Conservation (phyloP, 164 flowering plant genomes). For the Liquidambar formosana region DNA sequence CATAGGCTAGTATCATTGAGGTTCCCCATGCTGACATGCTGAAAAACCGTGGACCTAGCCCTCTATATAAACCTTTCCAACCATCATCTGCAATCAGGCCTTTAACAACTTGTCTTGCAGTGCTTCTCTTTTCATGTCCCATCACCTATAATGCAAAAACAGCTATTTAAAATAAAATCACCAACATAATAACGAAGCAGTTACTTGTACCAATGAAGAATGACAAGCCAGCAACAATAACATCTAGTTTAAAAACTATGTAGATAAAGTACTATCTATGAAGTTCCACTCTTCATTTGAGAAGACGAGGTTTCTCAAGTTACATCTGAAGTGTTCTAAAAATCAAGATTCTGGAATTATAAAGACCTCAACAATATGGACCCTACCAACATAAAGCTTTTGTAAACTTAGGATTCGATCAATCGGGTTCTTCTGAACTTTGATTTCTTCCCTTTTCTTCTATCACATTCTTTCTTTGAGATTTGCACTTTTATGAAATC, state of each 20-base stretch:
- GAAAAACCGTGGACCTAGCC: conserved; percentile 91
- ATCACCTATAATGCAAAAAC: conserved; percentile 53
- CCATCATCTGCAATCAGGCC: conserved; percentile 77
- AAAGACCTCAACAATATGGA: too few species aligned
- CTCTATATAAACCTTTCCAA: conserved; percentile 91
- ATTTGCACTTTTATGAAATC: neutral
- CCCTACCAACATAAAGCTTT: too few species aligned
- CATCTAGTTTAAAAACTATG: neutral
- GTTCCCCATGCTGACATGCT: conserved; percentile 99
- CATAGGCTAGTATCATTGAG: conserved; percentile 91
- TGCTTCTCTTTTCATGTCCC: conserved; percentile 65
- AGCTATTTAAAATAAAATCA: conserved; percentile 11
- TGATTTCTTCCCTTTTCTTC: neutral
- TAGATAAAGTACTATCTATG: neutral
- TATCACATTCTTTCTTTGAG: neutral
- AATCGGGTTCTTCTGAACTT: neutral
- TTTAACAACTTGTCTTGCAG: conserved; percentile 63
- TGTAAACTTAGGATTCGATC: neutral
- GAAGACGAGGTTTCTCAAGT: neutral
- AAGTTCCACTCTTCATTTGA: neutral
- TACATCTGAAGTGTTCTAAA: neutral
- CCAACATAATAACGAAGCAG: neutral
- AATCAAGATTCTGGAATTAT: too few species aligned
- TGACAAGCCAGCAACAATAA: neutral
- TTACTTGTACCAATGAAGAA: neutral